Base-by-base conservation (phyloP, 106 monocot genomes). In the Narthecium ossifragum region DNA sequence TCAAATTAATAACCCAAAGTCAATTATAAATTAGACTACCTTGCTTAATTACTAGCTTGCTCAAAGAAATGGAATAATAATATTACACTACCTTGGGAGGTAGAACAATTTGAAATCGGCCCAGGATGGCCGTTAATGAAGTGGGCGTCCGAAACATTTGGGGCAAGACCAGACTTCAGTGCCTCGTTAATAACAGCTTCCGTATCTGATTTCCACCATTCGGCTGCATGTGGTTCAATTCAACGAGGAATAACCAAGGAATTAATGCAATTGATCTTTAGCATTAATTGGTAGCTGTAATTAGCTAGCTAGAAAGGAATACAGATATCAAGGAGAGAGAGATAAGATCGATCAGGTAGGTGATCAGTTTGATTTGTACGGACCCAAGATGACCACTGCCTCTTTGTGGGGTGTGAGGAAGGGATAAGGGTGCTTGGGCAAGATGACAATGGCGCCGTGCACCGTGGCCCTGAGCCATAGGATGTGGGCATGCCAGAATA, bases 401-500 rank as follows among this genome's bases (percentile, higher is more conserved):
- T 88, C 83, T 34, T 70, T 52, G 37, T 88, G 22, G 15, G 83
- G 88, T n/a, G 34, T 46, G 1, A 79, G 70, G 69, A 83, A 88
- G 24, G 88, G 88, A 22, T 77, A 88, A 15, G 88, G 77, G 12
- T 26, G 70, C 62, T 70, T 80, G 23, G 88, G 88, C 8, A 77
- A 28, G 60, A 83, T 77, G 70, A 88, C 83, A 26, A 88, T 70
- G 36, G 74, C 80, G 15, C 88, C 88, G 56, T 83, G 73, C 10
- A 88, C 25, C 2, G 83, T 80, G 10, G 69, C 79, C 3, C 88
- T 64, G 10, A 80, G 64, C 88, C 88, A 88, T 0, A 68, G 21
- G 24, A 83, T 72, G 60, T 88, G 88, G 1, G 88, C 88, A 45
- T 88, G 88, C 73, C 76, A 88, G 25, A 68, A 53, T 4, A 88